A percentile compares a stretch with the other conserved stretches of the same genome.
These are phyloP conservation scores for Saksenaea vasiformis DNA, from an alignment of 371 early-diverging fungal species.

Conservation along the genomic window DNA sequence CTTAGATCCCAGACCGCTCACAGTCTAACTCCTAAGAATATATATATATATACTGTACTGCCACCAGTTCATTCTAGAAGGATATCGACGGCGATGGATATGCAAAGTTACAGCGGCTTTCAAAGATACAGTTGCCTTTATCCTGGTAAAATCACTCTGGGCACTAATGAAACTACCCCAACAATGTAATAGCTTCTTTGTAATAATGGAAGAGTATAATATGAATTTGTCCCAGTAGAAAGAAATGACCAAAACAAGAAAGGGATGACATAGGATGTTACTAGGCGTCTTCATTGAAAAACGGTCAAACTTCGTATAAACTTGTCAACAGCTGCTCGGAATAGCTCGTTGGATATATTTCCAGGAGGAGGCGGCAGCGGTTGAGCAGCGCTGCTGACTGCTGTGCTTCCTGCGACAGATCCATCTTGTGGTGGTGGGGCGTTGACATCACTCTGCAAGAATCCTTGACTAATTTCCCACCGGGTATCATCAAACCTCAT, in stretches of 20 bases:
- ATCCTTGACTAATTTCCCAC: slow-evolving; percentile 51
- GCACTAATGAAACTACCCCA: too few relatives aligned
- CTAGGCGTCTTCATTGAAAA: slow-evolving; percentile 47
- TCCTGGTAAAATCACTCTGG: too few relatives aligned
- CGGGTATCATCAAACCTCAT: slow-evolving; percentile 59
- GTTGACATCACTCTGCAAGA: slow-evolving; percentile 19
- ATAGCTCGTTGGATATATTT: slow-evolving; percentile 72
- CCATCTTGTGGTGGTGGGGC: slow-evolving; percentile 8
- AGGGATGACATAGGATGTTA: not conserved
- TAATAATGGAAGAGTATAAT: too few relatives aligned
- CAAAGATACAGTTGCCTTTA: too few relatives aligned
- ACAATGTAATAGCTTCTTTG: too few relatives aligned
- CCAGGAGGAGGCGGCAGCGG: slow-evolving; percentile 39
- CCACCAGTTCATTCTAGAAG: too few relatives aligned
- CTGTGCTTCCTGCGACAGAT: slow-evolving; percentile 6
- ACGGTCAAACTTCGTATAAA: slow-evolving; percentile 68
- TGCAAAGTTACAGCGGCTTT: too few relatives aligned
- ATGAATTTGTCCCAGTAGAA: not conserved
- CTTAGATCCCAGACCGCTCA: too few relatives aligned
- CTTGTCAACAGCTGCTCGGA: slow-evolving; percentile 66
- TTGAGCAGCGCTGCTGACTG: slow-evolving; percentile 8
- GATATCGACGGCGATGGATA: too few relatives aligned
- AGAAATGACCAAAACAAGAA: not conserved
- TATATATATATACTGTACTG: too few relatives aligned
- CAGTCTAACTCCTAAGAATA: too few relatives aligned